phyloP scores from a whole-genome alignment of 345 rosid genomes.

The Gossypium herbaceum region DNA sequence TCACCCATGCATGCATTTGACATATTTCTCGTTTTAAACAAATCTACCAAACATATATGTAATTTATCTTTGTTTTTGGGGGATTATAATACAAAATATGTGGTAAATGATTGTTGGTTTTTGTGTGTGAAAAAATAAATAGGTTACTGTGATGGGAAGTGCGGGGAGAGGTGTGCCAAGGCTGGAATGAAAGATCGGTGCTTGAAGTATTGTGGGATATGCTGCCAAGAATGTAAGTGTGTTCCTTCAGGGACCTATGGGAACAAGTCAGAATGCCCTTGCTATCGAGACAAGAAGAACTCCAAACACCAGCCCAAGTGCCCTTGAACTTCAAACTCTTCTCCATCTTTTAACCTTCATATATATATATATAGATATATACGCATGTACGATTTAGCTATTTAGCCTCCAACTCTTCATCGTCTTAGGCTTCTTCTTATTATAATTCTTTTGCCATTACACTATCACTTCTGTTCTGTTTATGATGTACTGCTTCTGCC shows the following conservation, averaged over 20 bases:
- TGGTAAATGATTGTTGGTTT: background rate
- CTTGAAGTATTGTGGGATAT: conserved; percentile 73
- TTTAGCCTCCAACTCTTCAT: too few species aligned
- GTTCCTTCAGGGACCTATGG: conserved; percentile 91
- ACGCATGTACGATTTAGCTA: too few species aligned
- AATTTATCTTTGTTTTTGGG: background rate
- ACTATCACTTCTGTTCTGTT: background rate
- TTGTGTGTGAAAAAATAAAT: background rate
- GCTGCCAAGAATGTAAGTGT: conserved; percentile 73
- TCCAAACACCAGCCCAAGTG: conserved; percentile 68
- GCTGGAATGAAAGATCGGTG: conserved; percentile 65
- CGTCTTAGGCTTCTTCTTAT: too few species aligned
- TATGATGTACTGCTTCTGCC: background rate
- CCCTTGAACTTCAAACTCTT: conserved; percentile 32
- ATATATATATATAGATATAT: too few species aligned
- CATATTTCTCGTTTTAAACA: background rate
- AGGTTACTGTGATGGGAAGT: conserved; percentile 52
- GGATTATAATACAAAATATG: too few species aligned
- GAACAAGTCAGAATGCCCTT: conserved; percentile 72
- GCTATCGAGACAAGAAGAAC: conserved; percentile 60
- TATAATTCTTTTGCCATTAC: too few species aligned
- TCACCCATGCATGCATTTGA: background rate
- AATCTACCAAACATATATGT: too few species aligned
- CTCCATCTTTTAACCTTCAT: too few species aligned
- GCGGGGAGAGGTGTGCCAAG: conserved; percentile 62